phyloP scores from a whole-genome alignment of 1,284 basidiomycete genomes.

The Marasmius tenuissimus region DNA sequence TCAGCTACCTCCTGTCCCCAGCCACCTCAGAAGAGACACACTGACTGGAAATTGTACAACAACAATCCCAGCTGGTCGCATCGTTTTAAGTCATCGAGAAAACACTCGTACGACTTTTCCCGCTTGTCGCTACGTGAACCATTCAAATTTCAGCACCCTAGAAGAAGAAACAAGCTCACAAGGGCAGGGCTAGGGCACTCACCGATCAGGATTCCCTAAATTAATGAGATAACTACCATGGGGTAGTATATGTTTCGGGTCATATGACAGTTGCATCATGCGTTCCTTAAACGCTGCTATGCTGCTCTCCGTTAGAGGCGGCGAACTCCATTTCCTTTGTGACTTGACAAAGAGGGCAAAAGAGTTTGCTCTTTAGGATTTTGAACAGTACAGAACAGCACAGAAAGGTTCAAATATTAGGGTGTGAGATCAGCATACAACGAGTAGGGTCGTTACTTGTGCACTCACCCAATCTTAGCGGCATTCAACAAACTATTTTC shows the following conservation, averaged over 20 bases:
- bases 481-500: slow-evolving; percentile 77
- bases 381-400: too few species aligned
- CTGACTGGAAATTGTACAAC: slow-evolving; percentile 86
- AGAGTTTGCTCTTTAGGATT: slow-evolving; percentile 62
- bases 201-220: slow-evolving; percentile 79
- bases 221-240: slow-evolving; percentile 89
- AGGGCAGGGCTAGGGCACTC: slow-evolving; percentile 23
- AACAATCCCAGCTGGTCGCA: slow-evolving; percentile 77
- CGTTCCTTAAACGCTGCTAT: slow-evolving; percentile 56
- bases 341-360: slow-evolving; percentile 86
- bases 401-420: not conserved
- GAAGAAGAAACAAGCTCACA: not conserved
- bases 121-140: slow-evolving; percentile 58
- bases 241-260: slow-evolving; percentile 62
- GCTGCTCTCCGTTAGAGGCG: slow-evolving; percentile 50
- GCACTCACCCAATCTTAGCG: slow-evolving; percentile 70
- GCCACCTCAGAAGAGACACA: slow-evolving; percentile 12
- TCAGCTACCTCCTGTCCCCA: not conserved
- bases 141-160: not conserved
- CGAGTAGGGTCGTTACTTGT: not conserved
- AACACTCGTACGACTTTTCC: slow-evolving; percentile 77
- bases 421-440: not conserved
- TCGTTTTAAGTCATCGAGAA: slow-evolving; percentile 80
- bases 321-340: slow-evolving; percentile 78
- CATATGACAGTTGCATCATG: slow-evolving; percentile 61